A percentile compares a stretch with the other conserved stretches of the same genome.
phyloP scores from a whole-genome alignment of 345 rosid genomes.

The Raphanus sativus region DNA sequence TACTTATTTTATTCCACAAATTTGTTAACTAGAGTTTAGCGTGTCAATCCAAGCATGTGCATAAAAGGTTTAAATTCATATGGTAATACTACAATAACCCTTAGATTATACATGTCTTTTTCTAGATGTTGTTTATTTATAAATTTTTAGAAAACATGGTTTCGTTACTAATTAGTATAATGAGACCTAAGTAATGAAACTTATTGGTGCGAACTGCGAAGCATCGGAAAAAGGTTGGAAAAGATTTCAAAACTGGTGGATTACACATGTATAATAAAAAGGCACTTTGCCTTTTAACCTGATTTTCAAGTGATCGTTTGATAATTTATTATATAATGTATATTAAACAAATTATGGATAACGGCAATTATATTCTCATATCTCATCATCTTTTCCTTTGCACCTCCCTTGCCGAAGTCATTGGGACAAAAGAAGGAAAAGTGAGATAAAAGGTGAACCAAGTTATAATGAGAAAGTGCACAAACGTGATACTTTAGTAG shows the following conservation, averaged over 20 bases:
- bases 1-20: neutral
- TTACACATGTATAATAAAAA: conserved; percentile 7
- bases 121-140: neutral
- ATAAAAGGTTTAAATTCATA: neutral
- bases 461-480: conserved; percentile 18
- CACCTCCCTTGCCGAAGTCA: conserved; percentile 27
- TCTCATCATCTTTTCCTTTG: conserved; percentile 12
- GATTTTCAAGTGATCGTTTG: conserved; percentile 13
- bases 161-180: neutral
- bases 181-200: neutral
- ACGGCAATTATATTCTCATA: conserved; percentile 17
- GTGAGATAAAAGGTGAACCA: conserved; percentile 12
- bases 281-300: conserved; percentile 32
- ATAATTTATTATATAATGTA: neutral
- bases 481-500: conserved; percentile 5
- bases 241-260: conserved; percentile 21
- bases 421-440: conserved; percentile 13
- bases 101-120: neutral
- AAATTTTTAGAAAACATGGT: neutral
- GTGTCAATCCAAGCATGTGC: neutral
- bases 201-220: conserved; percentile 13
- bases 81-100: neutral
- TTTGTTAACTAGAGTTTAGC: neutral
- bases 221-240: conserved; percentile 20
- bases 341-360: conserved; percentile 11